Evolutionary conservation across 306 rosid genomes (phyloP), one percentile per base, ranked within the genome.

Genomic region (Cucurbita maxima): DNA sequence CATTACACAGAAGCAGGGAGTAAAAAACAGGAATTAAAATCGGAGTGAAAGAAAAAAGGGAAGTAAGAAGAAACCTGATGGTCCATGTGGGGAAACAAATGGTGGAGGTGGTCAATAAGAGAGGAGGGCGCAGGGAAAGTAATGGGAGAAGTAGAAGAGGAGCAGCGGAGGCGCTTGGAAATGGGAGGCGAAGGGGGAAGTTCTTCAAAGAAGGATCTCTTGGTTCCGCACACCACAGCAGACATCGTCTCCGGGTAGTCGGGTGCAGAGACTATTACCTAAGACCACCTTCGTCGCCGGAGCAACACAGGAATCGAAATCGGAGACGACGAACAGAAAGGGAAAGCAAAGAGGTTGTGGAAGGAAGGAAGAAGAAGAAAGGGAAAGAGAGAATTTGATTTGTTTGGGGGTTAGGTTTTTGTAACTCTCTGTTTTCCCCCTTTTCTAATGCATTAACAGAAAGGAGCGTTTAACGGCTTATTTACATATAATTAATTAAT

Each of bases 221-320:
- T 94, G 87, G 89, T 86, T 80, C 99, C 99, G 75, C 99, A 89
- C 88, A 94, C 99, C 19, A 92, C 96, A 80, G 97, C 97, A 89
- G 96, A 94, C 99, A 94, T 91, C 81, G 83, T 88, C 85, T 68
- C 73, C 47, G 60, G 69, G 41, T 56, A 48, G 57, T 66, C 58
- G 76, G 56, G n/a, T 54, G 38, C 68, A 50, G 59, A 56, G 25
- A 68, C 71, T 38, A 34, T 36, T 40, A 20, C 73, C 47, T 37
- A 69, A 73, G 30, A 50, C 8, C 66, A 11, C 58, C 50, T 19
- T 47, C 20, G 56, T 40, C 62, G 58, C 30, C 71, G 22, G 62
- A 48, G n/a, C 59, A 41, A 58, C 71, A 19, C 58, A 74, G 43
- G 43, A 78, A 76, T 20, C 6, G 40, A 12, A 67, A 45, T 47